Base-by-base conservation (phyloP, 177 flowering plant genomes). In the Telopea speciosissima region DNA sequence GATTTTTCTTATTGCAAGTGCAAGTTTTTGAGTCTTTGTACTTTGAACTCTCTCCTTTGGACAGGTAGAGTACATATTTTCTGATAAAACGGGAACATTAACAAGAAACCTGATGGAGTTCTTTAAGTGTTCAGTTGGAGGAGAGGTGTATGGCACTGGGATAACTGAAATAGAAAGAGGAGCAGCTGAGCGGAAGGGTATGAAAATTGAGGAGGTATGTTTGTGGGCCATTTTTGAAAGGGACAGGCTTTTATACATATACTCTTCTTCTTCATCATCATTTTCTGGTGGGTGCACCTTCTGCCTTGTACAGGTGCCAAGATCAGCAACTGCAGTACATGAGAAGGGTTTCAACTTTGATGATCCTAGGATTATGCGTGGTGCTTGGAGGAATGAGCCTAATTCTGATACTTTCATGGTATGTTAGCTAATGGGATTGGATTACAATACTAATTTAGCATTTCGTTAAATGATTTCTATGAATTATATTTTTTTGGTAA, bases 31-130 rank as follows among this genome's bases (percentile, higher is more conserved):
- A 63, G 63, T 49, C 33, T 14, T 68, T 54, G 5, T 45, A 65
- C 23, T 45, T 70, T 44, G 54, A 75, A 24, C 59, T 3, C 62
- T 8, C 31, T 58, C n/a, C 25, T 26, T 72, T 65, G 70, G 67
- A 22, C 82, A 96, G 99, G 96, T 96, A 73, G 99, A 96, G 72
- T 96, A 93, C 78, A 93, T 96, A 72, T 96, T 96, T 79, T 87
- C 98, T 75, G 98, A 96, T 76, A 96, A 96, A 87, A 96, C 99
- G 28, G 99, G 99, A 70, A 96, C 99, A 33, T 73, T 96, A 24
- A 96, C 98, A 36, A 86, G 97, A 82, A 96, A 96, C 72, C 73
- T 93, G 73, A 96, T 96, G 99, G 99, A 96, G 78, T 96, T 96
- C 80, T 96, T 96, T 59, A 96, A 96, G 81, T 93, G 99, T 74